A percentile compares a stretch with the other conserved stretches of the same genome.
These are phyloP conservation scores for Malassezia obtusa DNA, from an alignment of 1,284 basidiomycete genomes.

Conservation along the genomic window DNA sequence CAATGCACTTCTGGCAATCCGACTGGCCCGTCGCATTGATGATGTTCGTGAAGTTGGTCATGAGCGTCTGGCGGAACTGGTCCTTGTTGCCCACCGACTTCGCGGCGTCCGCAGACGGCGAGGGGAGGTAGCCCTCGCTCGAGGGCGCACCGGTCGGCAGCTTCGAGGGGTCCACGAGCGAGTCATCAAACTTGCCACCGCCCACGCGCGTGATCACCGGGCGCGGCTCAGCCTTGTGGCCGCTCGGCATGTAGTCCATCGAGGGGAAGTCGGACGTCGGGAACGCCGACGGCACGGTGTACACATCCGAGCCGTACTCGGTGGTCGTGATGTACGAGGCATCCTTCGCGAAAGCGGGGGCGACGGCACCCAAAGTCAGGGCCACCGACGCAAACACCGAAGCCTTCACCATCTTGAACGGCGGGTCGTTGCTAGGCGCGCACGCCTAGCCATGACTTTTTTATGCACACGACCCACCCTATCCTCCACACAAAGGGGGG, in stretches of 20 bases:
- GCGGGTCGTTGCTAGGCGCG: background rate
- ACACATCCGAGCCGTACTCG: slow-evolving; percentile 11
- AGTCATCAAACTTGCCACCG: slow-evolving; percentile 47
- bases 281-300: slow-evolving; percentile 42
- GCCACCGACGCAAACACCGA: background rate
- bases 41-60: slow-evolving; percentile 34
- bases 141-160: slow-evolving; percentile 55
- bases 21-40: slow-evolving; percentile 41
- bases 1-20: slow-evolving; percentile 58
- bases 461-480: background rate
- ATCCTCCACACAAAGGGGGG: background rate
- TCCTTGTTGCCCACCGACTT: slow-evolving; percentile 45
- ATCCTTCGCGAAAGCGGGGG: background rate
- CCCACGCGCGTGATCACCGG: slow-evolving; percentile 31
- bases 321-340: background rate
- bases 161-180: slow-evolving; percentile 59
- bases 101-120: background rate
- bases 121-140: slow-evolving; percentile 25
- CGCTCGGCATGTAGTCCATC: slow-evolving; percentile 25
- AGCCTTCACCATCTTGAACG: background rate
- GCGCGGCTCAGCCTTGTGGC: slow-evolving; percentile 29
- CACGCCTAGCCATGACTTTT: no score
- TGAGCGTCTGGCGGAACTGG: slow-evolving; percentile 50
- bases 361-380: background rate
- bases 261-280: slow-evolving; percentile 40